Evolutionary conservation across 2,329 filamentous ascomycete species (phyloP).

Genomic region (Arthroderma sp.): DNA sequence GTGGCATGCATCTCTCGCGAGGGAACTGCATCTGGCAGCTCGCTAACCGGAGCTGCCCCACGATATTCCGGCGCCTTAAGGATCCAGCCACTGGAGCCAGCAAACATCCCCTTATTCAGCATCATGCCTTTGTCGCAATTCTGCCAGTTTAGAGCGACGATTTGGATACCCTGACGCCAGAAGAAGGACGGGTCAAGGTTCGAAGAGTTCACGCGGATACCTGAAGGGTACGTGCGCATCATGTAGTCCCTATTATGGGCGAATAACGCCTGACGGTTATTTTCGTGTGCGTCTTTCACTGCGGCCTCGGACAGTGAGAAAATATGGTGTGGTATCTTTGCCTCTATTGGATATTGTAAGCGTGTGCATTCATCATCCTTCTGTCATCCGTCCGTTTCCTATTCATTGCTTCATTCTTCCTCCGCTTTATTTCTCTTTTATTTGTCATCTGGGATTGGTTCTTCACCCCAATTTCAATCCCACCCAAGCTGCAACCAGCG

Average conservation of each 20-base stretch:
- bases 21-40: constrained; percentile 17
- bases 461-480: too few relatives aligned
- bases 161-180: constrained; percentile 80
- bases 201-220: constrained; percentile 66
- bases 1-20: constrained; percentile 13
- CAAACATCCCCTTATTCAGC: constrained; percentile 89
- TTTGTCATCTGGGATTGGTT: too few relatives aligned
- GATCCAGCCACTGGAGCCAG: constrained; percentile 67
- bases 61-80: constrained; percentile 69
- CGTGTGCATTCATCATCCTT: too few relatives aligned
- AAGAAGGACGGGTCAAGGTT: constrained; percentile 76
- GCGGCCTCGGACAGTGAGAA: constrained; percentile 52
- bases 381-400: too few relatives aligned
- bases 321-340: constrained; percentile 45
- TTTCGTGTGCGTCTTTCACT: constrained; percentile 50
- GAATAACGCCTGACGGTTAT: constrained; percentile 51
- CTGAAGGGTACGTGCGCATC: constrained; percentile 81
- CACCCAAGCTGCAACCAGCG: too few relatives aligned
- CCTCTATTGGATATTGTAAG: constrained; percentile 21
- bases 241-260: constrained; percentile 68
- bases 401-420: too few relatives aligned
- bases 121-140: constrained; percentile 85
- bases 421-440: too few relatives aligned
- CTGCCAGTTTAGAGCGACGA: constrained; percentile 92
- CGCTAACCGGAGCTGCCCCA: constrained; percentile 14